Evolutionary conservation across 495 filamentous ascomycete species (phyloP), one percentile per base, ranked within the genome.

Genomic region (Xylaria nigripes): DNA sequence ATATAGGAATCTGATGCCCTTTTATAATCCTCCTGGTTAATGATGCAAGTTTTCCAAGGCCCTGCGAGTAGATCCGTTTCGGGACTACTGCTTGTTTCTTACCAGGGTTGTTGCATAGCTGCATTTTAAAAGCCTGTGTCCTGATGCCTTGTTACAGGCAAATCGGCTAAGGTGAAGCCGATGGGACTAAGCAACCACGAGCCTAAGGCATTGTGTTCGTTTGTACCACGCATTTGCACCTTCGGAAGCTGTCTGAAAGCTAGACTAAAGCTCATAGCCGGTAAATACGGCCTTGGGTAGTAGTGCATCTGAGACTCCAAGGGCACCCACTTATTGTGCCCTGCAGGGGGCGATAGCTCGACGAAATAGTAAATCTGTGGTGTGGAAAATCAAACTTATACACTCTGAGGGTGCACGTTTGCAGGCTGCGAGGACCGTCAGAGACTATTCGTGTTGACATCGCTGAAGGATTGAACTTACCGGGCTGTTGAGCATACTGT

Each of bases 401-500:
- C 74, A 65, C 77, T 81, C 59, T 81, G 76, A 43, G 76, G 76
- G 40, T 73, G 70, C 22, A 73, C 63, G 34, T 61, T 68, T 12
- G 74, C 72, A 24, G 74, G 73, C 73, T 77, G 52, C 22, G 41
- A 16, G 15, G 15, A 22, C 22, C 52, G 15, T 48, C 59, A 69
- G 57, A 68, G 57, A 18, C 38, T 22, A 6, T 43, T 18, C 15
- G 9, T 25, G 1, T 6, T n/a, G 12, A 13, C 47, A 23, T 16
- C 4, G 24, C 12, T 3, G 40, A 18, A 57, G 55, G 44, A 58
- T 61, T 48, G 41, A 50, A 81, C 83, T 73, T 82, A 95, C 89
- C 65, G 91, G 91, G 74, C 89, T 94, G 75, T 90, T 95, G 38
- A 96, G 76, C 81, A 95, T 90, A 68, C 81, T 91, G 70, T 93